These are phyloP conservation scores for Cystofilobasidium ferigula DNA, from an alignment of 768 basidiomycete genomes.

Conservation along the genomic window DNA sequence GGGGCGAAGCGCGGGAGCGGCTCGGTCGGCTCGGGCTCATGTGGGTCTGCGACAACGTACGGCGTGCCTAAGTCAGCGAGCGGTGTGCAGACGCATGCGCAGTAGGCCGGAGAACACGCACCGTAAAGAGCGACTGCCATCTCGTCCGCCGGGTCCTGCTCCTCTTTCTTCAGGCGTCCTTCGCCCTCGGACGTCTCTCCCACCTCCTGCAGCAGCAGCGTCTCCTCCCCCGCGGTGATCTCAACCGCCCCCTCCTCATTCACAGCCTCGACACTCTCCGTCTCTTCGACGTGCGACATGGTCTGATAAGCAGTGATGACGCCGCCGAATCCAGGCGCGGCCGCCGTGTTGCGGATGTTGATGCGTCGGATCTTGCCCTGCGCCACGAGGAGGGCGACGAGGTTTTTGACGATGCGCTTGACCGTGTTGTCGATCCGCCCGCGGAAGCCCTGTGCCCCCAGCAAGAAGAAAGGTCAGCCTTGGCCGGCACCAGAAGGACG, in stretches of 20 bases:
- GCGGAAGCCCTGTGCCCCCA: not conserved
- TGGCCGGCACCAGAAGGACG: too few relatives aligned
- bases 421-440: not conserved
- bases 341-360: slow-evolving; percentile 1
- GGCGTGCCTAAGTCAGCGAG: not conserved
- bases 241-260: not conserved
- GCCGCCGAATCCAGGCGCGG: too few relatives aligned
- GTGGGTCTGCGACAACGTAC: not conserved
- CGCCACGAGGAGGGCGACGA: not conserved
- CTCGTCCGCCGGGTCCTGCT: not conserved
- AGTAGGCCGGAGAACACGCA: not conserved
- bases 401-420: not conserved
- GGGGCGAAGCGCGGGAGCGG: not conserved
- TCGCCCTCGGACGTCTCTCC: not conserved
- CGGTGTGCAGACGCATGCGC: not conserved
- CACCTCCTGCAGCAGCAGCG: not conserved
- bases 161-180: not conserved
- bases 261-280: too few relatives aligned
- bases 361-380: not conserved
- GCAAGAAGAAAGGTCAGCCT: not conserved
- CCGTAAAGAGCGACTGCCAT: not conserved
- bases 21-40: not conserved
- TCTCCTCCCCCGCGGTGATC: not conserved
- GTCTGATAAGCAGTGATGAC: not conserved
- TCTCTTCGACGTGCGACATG: not conserved